Evolutionary conservation across 1,284 basidiomycete species (phyloP).

Genomic region (Boletus nobilissimus): DNA sequence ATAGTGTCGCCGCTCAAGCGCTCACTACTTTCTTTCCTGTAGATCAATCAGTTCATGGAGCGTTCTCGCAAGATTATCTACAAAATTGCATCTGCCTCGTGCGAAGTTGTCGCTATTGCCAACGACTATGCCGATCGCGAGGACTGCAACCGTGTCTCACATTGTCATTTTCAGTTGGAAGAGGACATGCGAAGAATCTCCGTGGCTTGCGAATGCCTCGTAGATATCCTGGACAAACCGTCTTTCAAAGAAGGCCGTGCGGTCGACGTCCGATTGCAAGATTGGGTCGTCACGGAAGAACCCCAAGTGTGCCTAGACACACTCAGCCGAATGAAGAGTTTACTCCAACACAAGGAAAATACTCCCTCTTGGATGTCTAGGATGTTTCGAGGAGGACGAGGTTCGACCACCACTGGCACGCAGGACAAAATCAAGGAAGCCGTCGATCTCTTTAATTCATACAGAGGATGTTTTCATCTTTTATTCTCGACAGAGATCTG

Average conservation of each 20-base stretch:
- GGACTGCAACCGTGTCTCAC: background rate
- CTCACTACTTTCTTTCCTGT: background rate
- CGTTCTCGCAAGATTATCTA: conserved; percentile 13
- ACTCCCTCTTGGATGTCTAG: too few relatives aligned
- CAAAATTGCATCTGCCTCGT: background rate
- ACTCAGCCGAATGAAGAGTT: background rate
- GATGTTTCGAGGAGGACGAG: background rate
- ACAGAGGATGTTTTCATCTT: conserved; percentile 14
- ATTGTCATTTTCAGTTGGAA: conserved; percentile 20
- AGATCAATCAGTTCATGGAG: conserved; percentile 10
- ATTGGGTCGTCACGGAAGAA: conserved; percentile 10
- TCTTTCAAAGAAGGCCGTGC: background rate
- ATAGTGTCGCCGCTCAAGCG: too few relatives aligned
- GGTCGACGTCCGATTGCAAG: background rate
- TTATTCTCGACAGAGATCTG: conserved; percentile 14
- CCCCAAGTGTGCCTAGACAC: background rate
- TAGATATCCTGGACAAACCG: background rate
- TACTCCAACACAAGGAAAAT: background rate
- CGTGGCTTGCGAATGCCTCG: conserved; percentile 14
- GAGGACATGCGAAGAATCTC: conserved; percentile 18
- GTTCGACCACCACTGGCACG: background rate
- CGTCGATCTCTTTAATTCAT: conserved; percentile 12
- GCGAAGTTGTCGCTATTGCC: background rate
- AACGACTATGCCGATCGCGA: conserved; percentile 11
- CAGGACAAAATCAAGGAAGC: too few relatives aligned